Conservation (phyloP, 2,329 filamentous ascomycete genomes). For the Trichoderma sp. region DNA sequence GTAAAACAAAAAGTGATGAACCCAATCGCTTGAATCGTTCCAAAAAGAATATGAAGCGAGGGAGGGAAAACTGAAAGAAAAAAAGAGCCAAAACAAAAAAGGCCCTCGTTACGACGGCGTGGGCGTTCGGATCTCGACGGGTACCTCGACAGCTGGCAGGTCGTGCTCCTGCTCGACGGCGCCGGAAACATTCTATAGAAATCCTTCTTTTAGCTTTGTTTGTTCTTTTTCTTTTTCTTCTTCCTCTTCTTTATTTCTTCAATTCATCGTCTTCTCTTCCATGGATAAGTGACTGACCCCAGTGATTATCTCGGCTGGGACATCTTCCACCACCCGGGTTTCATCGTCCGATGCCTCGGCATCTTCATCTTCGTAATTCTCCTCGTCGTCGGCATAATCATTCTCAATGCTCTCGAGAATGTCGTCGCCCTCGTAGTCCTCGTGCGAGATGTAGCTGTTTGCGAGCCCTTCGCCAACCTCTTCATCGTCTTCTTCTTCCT, state of each 20-base stretch:
- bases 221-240: neutral
- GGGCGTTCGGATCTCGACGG: slow-evolving; percentile 31
- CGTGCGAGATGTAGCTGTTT: slow-evolving; percentile 55
- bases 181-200: slow-evolving; percentile 22
- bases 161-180: slow-evolving; percentile 10
- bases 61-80: too few relatives aligned
- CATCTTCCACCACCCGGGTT: slow-evolving; percentile 41
- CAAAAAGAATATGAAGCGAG: neutral
- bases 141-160: slow-evolving; percentile 25
- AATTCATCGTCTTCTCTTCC: slow-evolving; percentile 37
- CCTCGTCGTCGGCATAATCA: slow-evolving; percentile 38
- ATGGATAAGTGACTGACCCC: slow-evolving; percentile 55
- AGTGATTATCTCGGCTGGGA: slow-evolving; percentile 57
- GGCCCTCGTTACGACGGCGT: neutral
- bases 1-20: neutral
- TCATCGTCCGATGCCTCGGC: slow-evolving; percentile 22
- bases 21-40: neutral
- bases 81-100: neutral
- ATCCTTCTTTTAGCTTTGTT: slow-evolving; percentile 30
- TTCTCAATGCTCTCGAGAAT: slow-evolving; percentile 25
- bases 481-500: slow-evolving; percentile 36
- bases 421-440: slow-evolving; percentile 47
- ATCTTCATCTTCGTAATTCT: slow-evolving; percentile 30
- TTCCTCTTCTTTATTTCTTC: slow-evolving; percentile 7
- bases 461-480: slow-evolving; percentile 45